Evolutionary conservation across 306 rosid species (phyloP).

Genomic region (Castanospermum australe): DNA sequence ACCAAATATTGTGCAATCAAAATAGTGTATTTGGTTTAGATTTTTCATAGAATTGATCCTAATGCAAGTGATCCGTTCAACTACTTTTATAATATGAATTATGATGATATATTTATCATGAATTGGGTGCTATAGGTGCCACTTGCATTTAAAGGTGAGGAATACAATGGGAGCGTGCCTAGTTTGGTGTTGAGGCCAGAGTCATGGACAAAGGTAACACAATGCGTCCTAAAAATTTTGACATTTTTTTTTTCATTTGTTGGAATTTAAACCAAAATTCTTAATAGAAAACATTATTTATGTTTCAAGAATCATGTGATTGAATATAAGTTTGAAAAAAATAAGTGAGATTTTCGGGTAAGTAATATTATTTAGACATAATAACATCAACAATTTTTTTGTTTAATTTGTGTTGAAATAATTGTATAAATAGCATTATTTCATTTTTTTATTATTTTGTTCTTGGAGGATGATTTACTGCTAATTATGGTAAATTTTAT

Average conservation of each 20-base stretch:
- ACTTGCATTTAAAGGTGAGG: conserved; percentile 30
- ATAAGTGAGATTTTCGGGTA: too few relatives aligned
- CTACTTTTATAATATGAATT: not conserved
- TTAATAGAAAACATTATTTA: not conserved
- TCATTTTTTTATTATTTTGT: not conserved
- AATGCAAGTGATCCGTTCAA: not conserved
- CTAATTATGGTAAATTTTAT: not conserved
- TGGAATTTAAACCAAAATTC: not conserved
- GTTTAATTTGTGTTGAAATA: conserved; percentile 18
- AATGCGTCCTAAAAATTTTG: not conserved
- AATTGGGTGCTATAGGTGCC: conserved; percentile 52
- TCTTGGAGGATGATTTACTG: not conserved
- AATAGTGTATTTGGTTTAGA: not conserved
- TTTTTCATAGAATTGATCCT: not conserved
- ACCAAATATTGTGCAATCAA: not conserved
- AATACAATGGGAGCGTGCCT: conserved; percentile 54
- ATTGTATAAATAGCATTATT: too few relatives aligned
- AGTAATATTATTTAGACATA: too few relatives aligned
- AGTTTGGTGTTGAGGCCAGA: conserved; percentile 45
- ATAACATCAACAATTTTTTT: too few relatives aligned
- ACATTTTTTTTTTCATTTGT: not conserved
- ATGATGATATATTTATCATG: too few relatives aligned
- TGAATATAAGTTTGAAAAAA: too few relatives aligned
- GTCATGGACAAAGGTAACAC: conserved; percentile 71
- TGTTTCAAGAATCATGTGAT: not conserved